A percentile compares a stretch with the other conserved stretches of the same genome.
Evolutionary conservation across 805 yeast species (phyloP).

Genomic region (Teunomyces barrocoloradensis): DNA sequence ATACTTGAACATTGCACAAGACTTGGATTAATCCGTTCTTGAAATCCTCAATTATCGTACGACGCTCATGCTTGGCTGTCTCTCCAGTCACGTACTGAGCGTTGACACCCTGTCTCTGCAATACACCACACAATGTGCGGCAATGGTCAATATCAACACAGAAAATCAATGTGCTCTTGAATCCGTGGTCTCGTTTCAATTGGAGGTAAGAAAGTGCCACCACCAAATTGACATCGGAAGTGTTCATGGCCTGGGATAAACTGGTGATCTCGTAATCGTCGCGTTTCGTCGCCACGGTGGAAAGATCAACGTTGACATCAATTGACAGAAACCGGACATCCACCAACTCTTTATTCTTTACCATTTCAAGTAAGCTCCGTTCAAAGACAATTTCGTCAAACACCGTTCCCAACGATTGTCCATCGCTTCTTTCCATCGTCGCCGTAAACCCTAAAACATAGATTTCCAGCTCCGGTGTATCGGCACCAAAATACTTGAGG

Average conservation of each 20-base stretch:
- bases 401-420: constrained; percentile 50
- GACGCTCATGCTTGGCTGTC: constrained; percentile 55
- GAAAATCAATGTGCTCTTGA: constrained; percentile 70
- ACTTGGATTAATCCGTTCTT: constrained; percentile 63
- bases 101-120: constrained; percentile 58
- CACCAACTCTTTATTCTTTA: constrained; percentile 64
- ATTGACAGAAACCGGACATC: constrained; percentile 67
- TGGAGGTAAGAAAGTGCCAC: constrained; percentile 53
- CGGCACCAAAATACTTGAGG: constrained; percentile 56
- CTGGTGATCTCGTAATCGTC: constrained; percentile 56
- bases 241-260: constrained; percentile 56
- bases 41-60: constrained; percentile 54
- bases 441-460: constrained; percentile 86
- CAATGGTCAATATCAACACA: constrained; percentile 76
- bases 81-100: constrained; percentile 72
- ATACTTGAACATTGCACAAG: constrained; percentile 80
- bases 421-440: constrained; percentile 78
- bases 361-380: constrained; percentile 62
- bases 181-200: constrained; percentile 29
- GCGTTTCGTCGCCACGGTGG: constrained; percentile 22
- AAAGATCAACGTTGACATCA: constrained; percentile 44
- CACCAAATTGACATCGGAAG: constrained; percentile 50
- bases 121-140: constrained; percentile 46
- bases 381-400: constrained; percentile 77
- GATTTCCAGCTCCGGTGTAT: constrained; percentile 37